Conservation (phyloP, 2,329 filamentous ascomycete genomes). For the Ophiostoma ulmi region DNA sequence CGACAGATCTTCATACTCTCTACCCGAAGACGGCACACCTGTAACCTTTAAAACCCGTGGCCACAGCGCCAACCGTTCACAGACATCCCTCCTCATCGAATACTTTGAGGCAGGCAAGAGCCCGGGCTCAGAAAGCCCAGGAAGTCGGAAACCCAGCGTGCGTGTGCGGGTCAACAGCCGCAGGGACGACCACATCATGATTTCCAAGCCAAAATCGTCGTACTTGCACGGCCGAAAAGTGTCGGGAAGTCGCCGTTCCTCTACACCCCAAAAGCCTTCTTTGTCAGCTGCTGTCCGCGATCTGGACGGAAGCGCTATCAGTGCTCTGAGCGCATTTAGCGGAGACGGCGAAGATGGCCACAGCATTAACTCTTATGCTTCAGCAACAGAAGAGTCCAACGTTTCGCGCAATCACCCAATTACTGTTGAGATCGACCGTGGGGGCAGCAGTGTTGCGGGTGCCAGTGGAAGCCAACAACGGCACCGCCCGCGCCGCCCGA, state of each 20-base stretch:
- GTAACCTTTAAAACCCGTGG: slow-evolving; percentile 82
- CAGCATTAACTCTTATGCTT: slow-evolving; percentile 69
- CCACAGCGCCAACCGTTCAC: slow-evolving; percentile 59
- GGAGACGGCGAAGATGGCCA: slow-evolving; percentile 55
- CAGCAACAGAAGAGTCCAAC: slow-evolving; percentile 73
- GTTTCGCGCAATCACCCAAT: slow-evolving; percentile 72
- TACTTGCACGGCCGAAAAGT: slow-evolving; percentile 52
- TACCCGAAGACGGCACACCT: slow-evolving; percentile 82
- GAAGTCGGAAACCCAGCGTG: slow-evolving; percentile 74
- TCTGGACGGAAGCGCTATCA: slow-evolving; percentile 33
- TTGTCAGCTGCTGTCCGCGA: slow-evolving; percentile 24
- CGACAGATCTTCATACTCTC: slow-evolving; percentile 69
- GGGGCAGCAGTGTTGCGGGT: slow-evolving; percentile 30
- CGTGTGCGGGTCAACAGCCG: slow-evolving; percentile 67
- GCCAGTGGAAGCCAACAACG: slow-evolving; percentile 34
- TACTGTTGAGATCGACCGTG: slow-evolving; percentile 78
- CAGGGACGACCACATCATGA: slow-evolving; percentile 73
- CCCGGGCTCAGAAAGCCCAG: slow-evolving; percentile 47
- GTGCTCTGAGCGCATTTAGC: slow-evolving; percentile 31
- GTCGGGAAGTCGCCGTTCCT: slow-evolving; percentile 43
- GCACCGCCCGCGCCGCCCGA: slow-evolving; percentile 51
- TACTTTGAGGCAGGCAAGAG: slow-evolving; percentile 80
- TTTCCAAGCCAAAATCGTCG: slow-evolving; percentile 71
- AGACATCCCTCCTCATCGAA: slow-evolving; percentile 88
- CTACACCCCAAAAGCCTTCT: slow-evolving; percentile 42